Percentiles rank a stretch among this genome's conserved stretches.
Conservation (phyloP, 441 rosid genomes). For the Manihot esculenta region DNA sequence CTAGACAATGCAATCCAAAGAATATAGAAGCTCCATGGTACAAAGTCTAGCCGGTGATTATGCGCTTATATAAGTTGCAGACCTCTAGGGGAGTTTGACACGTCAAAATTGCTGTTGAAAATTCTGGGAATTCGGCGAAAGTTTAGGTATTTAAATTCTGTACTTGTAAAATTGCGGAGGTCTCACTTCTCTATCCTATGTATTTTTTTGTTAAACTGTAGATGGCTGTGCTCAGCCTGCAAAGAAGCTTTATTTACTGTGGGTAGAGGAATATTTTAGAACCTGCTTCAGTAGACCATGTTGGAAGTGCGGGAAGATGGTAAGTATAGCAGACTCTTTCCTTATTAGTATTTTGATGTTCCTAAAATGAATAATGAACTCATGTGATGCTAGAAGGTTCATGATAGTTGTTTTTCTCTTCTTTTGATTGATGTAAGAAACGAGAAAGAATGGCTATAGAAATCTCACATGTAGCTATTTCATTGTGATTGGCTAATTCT, state of each 20-base stretch:
- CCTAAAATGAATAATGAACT: neutral
- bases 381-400: neutral
- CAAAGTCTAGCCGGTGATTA: conserved; percentile 60
- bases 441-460: neutral
- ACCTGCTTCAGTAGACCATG: conserved; percentile 67
- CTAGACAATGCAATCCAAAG: conserved; percentile 71
- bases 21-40: conserved; percentile 77
- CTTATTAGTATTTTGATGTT: neutral
- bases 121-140: conserved; percentile 38
- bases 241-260: conserved; percentile 81
- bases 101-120: conserved; percentile 54
- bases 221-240: conserved; percentile 5
- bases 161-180: no score
- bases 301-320: conserved; percentile 92
- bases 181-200: no score
- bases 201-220: neutral
- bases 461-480: neutral
- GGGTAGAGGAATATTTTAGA: conserved; percentile 94
- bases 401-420: neutral
- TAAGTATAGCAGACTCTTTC: conserved; percentile 13
- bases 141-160: conserved; percentile 20
- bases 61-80: conserved; percentile 89
- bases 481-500: neutral
- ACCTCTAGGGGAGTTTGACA: conserved; percentile 75
- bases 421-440: neutral